Base-by-base conservation (phyloP, 1,284 basidiomycete genomes). In the Vanrija pseudolonga region DNA sequence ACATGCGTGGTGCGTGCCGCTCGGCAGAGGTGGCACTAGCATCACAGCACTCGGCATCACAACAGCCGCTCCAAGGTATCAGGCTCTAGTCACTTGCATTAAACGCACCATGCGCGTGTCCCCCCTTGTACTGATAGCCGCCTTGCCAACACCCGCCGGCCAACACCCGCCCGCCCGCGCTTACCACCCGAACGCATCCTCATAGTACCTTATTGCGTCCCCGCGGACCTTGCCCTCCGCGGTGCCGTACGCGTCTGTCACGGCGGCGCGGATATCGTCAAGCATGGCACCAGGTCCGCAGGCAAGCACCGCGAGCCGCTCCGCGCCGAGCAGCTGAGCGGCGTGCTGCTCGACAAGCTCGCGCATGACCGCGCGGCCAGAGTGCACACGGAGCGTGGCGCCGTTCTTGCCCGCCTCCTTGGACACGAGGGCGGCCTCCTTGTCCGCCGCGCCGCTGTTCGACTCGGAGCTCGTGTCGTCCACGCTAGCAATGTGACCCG, bases 151-250 rank as follows among this genome's bases (percentile, higher is more conserved):
- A 4, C 24, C 24, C 24, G 15, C 15, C 38, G 11, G 19, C 40
- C 12, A 19, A 42, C 7, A 20, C 8, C 40, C 14, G 9, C 5
- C 45, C 47, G n/a, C n/a, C n/a, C n/a, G n/a, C n/a, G n/a, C n/a
- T n/a, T 60, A 69, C 67, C 67, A 69, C 14, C 51, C 55, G 28
- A 67, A 69, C 18, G 55, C 53, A 45, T 69, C 65, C 51, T 67
- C 67, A 45, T 62, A 67, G 46, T 67, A 66, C 44, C 61, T 60
- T 14, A 67, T 24, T 20, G 51, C 51, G 2, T 40, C 22, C 4
- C 58, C 62, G 6, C 44, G 37, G 2, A 67, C 56, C 41, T 63
- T 49, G 3, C 53, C 57, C 20, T 57, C 55, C 4, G 50, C 56
- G 3, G 24, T 47, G 1, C 67, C 67, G 50, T 67, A 67, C 17